Conservation (phyloP, 2,329 filamentous ascomycete species). For the Botrytis medusae region DNA sequence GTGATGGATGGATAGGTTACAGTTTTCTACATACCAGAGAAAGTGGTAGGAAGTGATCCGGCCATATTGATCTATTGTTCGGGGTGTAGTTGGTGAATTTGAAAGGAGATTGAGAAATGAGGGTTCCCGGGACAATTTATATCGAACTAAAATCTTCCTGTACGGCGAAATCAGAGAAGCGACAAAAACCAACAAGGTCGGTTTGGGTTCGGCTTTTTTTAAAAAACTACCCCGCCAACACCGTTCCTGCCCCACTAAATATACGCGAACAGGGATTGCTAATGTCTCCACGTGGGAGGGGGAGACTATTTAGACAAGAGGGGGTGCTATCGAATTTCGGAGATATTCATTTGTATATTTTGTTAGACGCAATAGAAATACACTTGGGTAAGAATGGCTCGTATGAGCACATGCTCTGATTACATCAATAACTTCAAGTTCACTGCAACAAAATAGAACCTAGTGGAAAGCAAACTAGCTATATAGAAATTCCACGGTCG, state of each 20-base stretch:
- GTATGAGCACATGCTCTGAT: background rate
- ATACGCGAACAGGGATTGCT: background rate
- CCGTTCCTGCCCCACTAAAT: background rate
- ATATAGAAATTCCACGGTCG: background rate
- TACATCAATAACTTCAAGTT: background rate
- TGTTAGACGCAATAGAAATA: background rate
- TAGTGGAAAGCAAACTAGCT: background rate
- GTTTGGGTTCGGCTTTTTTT: slow-evolving; percentile 1
- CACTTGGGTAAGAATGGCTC: background rate
- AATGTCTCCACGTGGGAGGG: background rate
- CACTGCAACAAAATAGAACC: background rate
- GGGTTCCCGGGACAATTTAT: background rate
- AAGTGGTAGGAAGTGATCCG: slow-evolving; percentile 20
- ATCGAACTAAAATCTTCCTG: background rate
- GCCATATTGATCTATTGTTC: background rate
- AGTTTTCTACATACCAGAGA: slow-evolving; percentile 15
- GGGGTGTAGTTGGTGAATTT: background rate
- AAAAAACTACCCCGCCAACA: slow-evolving; percentile 5
- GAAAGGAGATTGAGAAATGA: background rate
- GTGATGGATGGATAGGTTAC: no score
- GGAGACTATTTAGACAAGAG: background rate
- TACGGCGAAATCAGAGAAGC: background rate
- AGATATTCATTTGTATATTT: background rate
- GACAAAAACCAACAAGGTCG: background rate
- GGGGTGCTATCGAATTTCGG: background rate